Evolutionary conservation across 495 filamentous ascomycete genomes (phyloP), one percentile per base, ranked within the genome.

Genomic region (Aspergillus steynii): DNA sequence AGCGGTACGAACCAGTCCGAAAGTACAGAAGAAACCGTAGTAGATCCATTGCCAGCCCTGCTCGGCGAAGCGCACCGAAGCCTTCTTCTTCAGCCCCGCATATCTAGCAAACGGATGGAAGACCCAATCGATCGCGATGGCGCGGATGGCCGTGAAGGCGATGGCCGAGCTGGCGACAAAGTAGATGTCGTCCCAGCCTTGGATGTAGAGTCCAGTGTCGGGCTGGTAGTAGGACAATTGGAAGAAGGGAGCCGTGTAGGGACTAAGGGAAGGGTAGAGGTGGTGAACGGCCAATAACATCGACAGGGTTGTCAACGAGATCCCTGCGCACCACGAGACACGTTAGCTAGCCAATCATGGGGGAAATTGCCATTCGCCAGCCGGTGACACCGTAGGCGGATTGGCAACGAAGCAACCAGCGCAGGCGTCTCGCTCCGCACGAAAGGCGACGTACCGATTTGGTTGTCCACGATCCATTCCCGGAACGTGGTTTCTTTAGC

Each of bases 21-120:
- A 74, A 4, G 85, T 75, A 88, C 92, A 98, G 71, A 92, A 92
- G 56, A 86, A 76, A 29, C 71, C 71, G 71, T 91, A 90, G 77
- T 97, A 98, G 37, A 93, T 66, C 29, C 91, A 71, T 68, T 96
- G 80, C 91, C 93, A 99, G 54, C 87, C 92, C 77, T 99, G 95
- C 73, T 99, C 95, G 53, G 92, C 90, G 74, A 98, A 91, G 47
- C 96, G 83, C 27, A 90, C 81, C 27, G 87, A 74, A 7, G 83
- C 88, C 75, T 96, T 97, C 64, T 79, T 80, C 61, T 83, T 81
- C 62, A 98, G 77, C 14, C 93, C 93, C 55, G 79, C 79, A 14
- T 77, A 70, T 47, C 83, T 83, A 29, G 89, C 93, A 25, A 93
- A 71, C 25, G 95, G 94, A 48, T 83, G 83, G 25, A 98, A 79